These are phyloP conservation scores for Rhynchosporium secalis DNA, from an alignment of 2,329 filamentous ascomycete species.

Conservation along the genomic window DNA sequence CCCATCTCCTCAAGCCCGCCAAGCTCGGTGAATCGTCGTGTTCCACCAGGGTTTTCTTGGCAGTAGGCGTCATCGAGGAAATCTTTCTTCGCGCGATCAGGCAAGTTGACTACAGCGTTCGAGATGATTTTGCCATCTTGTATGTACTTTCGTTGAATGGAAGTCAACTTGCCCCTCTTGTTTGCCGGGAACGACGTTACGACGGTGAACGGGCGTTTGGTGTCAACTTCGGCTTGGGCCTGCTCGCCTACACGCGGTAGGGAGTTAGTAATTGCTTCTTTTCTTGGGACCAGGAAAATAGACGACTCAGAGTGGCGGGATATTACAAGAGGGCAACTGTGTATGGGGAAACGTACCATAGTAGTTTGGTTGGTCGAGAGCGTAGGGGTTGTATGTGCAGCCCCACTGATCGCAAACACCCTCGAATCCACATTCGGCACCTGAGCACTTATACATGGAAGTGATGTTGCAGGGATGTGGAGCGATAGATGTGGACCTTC, in stretches of 20 bases:
- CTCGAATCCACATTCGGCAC: slow-evolving; percentile 50
- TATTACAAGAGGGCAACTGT: too few relatives aligned
- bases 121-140: slow-evolving; percentile 54
- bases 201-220: slow-evolving; percentile 53
- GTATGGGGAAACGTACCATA: slow-evolving; percentile 41
- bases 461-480: slow-evolving; percentile 39
- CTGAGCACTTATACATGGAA: slow-evolving; percentile 54
- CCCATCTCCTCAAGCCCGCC: slow-evolving; percentile 58
- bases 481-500: slow-evolving; percentile 56
- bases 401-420: slow-evolving; percentile 61
- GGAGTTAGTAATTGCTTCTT: too few relatives aligned
- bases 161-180: slow-evolving; percentile 50
- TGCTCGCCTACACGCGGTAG: slow-evolving; percentile 39
- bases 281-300: too few relatives aligned
- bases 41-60: slow-evolving; percentile 58
- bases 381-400: slow-evolving; percentile 62
- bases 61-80: slow-evolving; percentile 49
- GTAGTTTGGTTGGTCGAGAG: slow-evolving; percentile 56
- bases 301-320: too few relatives aligned
- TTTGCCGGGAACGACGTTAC: slow-evolving; percentile 53
- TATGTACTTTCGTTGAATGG: slow-evolving; percentile 58
- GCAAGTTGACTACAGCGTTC: slow-evolving; percentile 48
- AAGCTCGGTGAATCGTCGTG: slow-evolving; percentile 50
- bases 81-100: slow-evolving; percentile 45
- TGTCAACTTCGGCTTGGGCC: slow-evolving; percentile 49